phyloP scores from a whole-genome alignment of 345 rosid species.

The Gossypium sturtianum region DNA sequence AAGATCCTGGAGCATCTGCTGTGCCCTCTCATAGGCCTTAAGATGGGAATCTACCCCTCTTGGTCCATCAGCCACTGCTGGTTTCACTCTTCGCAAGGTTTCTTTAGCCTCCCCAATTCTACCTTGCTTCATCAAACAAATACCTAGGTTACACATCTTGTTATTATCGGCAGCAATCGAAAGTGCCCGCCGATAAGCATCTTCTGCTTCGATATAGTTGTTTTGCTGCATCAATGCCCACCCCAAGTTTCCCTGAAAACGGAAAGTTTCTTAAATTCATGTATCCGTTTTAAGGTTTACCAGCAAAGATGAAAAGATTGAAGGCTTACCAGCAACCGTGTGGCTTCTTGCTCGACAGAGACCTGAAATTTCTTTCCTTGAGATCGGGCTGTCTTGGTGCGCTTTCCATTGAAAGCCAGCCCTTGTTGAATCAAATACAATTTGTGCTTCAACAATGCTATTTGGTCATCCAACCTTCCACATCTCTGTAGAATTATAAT shows the following conservation, averaged over 20 bases:
- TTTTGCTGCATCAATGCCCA: conserved; percentile 96
- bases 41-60: conserved; percentile 94
- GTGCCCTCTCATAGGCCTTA: conserved; percentile 94
- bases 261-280: background rate
- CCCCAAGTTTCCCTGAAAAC: conserved; percentile 75
- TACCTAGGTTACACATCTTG: conserved; percentile 97
- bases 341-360: conserved; percentile 97
- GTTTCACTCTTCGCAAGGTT: conserved; percentile 66
- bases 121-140: conserved; percentile 96
- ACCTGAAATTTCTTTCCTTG: conserved; percentile 97
- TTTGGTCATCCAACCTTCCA: conserved; percentile 87
- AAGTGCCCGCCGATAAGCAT: conserved; percentile 76
- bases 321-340: conserved; percentile 59
- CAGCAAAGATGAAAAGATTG: background rate
- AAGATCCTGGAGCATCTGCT: conserved; percentile 89
- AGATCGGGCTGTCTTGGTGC: conserved; percentile 93
- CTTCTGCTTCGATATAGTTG: conserved; percentile 81
- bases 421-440: conserved; percentile 81
- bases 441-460: conserved; percentile 67
- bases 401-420: conserved; percentile 87
- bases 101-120: conserved; percentile 79
- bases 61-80: conserved; percentile 71
- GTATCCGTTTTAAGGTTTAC: background rate
- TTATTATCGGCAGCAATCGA: conserved; percentile 76
- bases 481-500: conserved; percentile 52